Percentiles rank a stretch among this genome's conserved stretches.
These are phyloP conservation scores for Spergularia azorica DNA, from an alignment of 179 eudicot genomes.

Conservation along the genomic window DNA sequence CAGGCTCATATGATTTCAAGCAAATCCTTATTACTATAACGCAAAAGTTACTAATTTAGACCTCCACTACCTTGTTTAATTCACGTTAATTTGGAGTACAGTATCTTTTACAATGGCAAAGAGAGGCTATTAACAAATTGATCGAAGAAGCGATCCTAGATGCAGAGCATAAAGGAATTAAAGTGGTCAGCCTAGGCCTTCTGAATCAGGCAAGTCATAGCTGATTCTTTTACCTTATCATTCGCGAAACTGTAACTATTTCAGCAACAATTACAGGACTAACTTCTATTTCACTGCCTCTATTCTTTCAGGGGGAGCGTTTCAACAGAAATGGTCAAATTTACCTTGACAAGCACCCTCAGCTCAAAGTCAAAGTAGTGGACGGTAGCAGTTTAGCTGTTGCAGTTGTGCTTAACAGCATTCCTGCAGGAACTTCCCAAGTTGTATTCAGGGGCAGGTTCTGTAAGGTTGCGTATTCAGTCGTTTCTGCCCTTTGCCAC, in stretches of 20 bases:
- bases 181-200: constrained; percentile 80
- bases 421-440: constrained; percentile 49
- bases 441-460: constrained; percentile 46
- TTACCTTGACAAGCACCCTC: constrained; percentile 47
- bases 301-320: constrained; percentile 36
- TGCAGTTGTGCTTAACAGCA: constrained; percentile 55
- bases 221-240: neutral
- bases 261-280: neutral
- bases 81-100: constrained; percentile 27
- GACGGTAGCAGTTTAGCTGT: constrained; percentile 69
- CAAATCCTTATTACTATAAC: too few relatives aligned
- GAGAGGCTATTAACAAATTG: constrained; percentile 46
- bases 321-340: constrained; percentile 53
- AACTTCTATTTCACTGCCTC: neutral
- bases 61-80: neutral
- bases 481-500: constrained; percentile 51
- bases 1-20: neutral
- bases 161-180: constrained; percentile 60
- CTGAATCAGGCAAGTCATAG: constrained; percentile 55
- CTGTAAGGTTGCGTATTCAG: constrained; percentile 50
- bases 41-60: neutral
- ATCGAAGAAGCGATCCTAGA: constrained; percentile 72
- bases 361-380: constrained; percentile 55
- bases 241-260: neutral
- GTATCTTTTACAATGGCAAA: constrained; percentile 63